Conservation (phyloP, 768 basidiomycete genomes). For the Chiua virens region DNA sequence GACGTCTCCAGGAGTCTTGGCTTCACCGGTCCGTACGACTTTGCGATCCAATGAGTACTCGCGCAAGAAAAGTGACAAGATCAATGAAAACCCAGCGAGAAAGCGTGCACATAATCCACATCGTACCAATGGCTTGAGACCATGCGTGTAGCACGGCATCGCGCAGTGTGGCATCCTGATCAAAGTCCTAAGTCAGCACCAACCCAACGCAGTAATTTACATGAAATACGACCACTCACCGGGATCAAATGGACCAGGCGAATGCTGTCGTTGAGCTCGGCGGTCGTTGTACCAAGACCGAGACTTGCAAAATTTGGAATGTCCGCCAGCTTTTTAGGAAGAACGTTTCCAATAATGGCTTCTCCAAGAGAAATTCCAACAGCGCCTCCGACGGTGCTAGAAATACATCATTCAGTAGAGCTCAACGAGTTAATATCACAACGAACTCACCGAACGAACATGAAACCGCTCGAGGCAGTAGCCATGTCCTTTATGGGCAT, state of each 20-base stretch:
- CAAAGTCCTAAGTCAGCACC: neutral
- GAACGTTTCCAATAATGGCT: conserved; percentile 62
- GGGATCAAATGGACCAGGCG: conserved; percentile 36
- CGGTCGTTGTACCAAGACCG: conserved; percentile 37
- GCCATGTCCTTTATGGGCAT: conserved; percentile 91
- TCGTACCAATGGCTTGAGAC: conserved; percentile 57
- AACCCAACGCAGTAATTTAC: too few relatives aligned
- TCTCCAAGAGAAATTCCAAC: conserved; percentile 74
- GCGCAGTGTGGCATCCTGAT: conserved; percentile 50
- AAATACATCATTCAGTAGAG: conserved; percentile 4
- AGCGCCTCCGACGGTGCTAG: conserved; percentile 71
- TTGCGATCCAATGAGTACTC: conserved; percentile 60
- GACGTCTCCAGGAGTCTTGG: too few relatives aligned
- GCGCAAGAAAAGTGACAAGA: conserved; percentile 54
- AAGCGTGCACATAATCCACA: conserved; percentile 70
- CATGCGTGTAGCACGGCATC: conserved; percentile 59
- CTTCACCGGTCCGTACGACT: conserved; percentile 39
- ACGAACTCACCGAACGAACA: conserved; percentile 59
- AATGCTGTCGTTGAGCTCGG: conserved; percentile 49
- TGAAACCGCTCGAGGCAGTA: conserved; percentile 69
- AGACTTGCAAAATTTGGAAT: conserved; percentile 34
- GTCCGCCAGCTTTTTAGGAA: conserved; percentile 31
- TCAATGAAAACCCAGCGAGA: conserved; percentile 49
- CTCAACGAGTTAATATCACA: neutral
- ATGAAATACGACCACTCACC: conserved; percentile 4